Evolutionary conservation across 192 early-diverging fungal genomes (phyloP), one percentile per base, ranked within the genome.

Genomic region (Coemansia sp.): DNA sequence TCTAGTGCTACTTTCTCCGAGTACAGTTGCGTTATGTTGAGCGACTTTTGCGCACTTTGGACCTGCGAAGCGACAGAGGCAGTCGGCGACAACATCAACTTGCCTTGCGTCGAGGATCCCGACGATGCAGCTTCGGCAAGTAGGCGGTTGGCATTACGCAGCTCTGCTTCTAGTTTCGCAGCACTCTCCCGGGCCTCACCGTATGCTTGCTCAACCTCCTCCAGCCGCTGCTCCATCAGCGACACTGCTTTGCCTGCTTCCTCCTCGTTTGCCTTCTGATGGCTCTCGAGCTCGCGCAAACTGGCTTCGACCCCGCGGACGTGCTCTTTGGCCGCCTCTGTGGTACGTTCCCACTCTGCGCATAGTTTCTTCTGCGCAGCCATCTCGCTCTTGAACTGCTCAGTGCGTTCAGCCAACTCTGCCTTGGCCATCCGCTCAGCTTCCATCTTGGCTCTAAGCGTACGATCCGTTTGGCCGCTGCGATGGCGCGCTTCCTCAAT

Each of bases 341-440:
- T 84, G 31, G 80, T 81, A 25, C 79, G 74, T 67, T 87, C 84
- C 77, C 84, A 89, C 37, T 90, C 81, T 12, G 77, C 84, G 23
- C 83, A 82, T 30, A 90, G 77, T 53, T 84, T 81, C 56, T 84
- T 85, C 67, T 90, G 90, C 4, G 85, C 79, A 13, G 77, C 82
- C 85, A 90, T 89, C 56, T 92, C 90, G 60, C 70, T 79, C 26
- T 82, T 74, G 74, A 90, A 92, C 59, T 86, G 83, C 63, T 87
- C 84, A 3, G 81, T 77, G 56, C 85, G 82, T 43, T 89, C 84
- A 8, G 79, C 59, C 18, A 87, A 61, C n/a, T 86, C 65, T 30
- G 68, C 72, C 55, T 87, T 84, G 9, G 87, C 85, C 57, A 74
- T 63, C 0, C 68, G 74, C 26, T 81, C 68, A 25, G 58, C 74